Percentiles rank a stretch among this genome's conserved stretches.
Conservation (phyloP, 2,329 filamentous ascomycete genomes). For the Arthroderma sp. region DNA sequence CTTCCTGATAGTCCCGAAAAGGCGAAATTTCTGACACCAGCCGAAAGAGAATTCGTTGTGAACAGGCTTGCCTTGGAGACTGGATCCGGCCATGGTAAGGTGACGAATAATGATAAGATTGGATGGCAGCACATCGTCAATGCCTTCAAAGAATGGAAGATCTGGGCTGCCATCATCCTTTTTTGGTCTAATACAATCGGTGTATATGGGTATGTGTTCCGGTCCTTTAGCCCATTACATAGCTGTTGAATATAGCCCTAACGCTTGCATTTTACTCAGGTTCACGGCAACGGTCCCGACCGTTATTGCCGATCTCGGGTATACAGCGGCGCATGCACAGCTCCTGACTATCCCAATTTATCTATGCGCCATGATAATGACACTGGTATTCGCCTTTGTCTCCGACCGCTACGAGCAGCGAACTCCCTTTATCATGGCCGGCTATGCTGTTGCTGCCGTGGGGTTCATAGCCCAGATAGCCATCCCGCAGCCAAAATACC, state of each 20-base stretch:
- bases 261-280: constrained; percentile 10
- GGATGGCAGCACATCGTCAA: constrained; percentile 33
- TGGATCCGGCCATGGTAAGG: constrained; percentile 11
- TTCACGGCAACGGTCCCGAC: constrained; percentile 16
- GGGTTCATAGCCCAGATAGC: constrained; percentile 46
- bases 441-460: constrained; percentile 55
- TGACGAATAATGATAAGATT: constrained; percentile 18
- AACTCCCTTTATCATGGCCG: constrained; percentile 35
- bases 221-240: constrained; percentile 2
- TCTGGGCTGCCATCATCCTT: constrained; percentile 21
- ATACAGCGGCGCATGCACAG: constrained; percentile 29
- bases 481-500: constrained; percentile 8
- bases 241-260: constrained; percentile 8
- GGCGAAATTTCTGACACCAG: constrained; percentile 42
- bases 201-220: constrained; percentile 11
- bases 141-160: constrained; percentile 36
- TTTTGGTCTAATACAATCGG: constrained; percentile 15
- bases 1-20: constrained; percentile 54
- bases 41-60: constrained; percentile 27
- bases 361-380: constrained; percentile 14
- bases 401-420: constrained; percentile 19
- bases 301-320: constrained; percentile 24
- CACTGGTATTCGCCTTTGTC: constrained; percentile 16
- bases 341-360: constrained; percentile 23
- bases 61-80: constrained; percentile 17